Base-by-base conservation (phyloP, 345 rosid species). In the Populus deltoides region DNA sequence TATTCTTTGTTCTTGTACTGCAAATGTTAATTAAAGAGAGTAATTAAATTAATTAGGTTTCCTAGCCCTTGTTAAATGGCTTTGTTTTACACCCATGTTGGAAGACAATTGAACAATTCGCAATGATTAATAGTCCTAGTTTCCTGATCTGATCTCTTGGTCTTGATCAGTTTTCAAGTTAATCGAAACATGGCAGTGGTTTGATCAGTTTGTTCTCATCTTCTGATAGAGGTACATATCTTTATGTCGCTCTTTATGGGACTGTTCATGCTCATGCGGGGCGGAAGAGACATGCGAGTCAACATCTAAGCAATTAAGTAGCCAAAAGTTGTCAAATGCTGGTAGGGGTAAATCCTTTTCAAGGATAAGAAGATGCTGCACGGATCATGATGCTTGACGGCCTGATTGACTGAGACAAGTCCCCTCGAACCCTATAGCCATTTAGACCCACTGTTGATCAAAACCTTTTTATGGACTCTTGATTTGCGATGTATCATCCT, bases 281-380 rank as follows among this genome's bases (percentile, higher is more conserved):
- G 35, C 36, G n/a, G 29, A 57, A 18, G 74, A 66, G 77, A 76
- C 73, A 78, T 67, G 80, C 80, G 80, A 76, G 88, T 87, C 90
- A 85, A 81, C 80, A 78, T 85, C 78, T 73, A 29, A 51, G 51
- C 47, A 70, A 76, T 38, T 29, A 20, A 22, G 68, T 17, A 65
- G 74, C 66, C 67, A 75, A 75, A 78, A 80, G 66, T 77, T 77
- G 81, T 71, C 79, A 78, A 81, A 68, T 68, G 38, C 17, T 78
- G 68, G 77, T 41, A 72, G 78, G 78, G 74, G 78, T 8, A 62
- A 76, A 78, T 85, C 77, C 51, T 78, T 79, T 80, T 81, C 69
- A 79, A 67, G 75, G 51, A 77, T 73, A 69, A 81, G 82, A 78
- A 83, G 86, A 81, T 76, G 90, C 86, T 78, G 80, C 82, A 80